Evolutionary conservation across 495 filamentous ascomycete genomes (phyloP), one percentile per base, ranked within the genome.

Genomic region (Evernia prunastri): DNA sequence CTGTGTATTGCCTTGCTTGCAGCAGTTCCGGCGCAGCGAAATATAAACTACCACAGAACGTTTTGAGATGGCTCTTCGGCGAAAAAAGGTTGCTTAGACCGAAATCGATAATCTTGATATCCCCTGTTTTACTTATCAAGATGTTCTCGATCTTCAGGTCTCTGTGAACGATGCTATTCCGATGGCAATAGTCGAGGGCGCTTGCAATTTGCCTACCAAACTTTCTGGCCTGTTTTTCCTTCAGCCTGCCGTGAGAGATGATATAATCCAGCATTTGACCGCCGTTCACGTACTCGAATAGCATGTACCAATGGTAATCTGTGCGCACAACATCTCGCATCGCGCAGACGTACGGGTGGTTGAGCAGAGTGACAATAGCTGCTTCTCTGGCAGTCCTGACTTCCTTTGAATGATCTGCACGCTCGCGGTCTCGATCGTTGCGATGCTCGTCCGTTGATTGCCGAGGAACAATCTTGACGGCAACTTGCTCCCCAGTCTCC

Each of bases 221-320:
- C 71, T 97, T 99, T 65, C 94, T 87, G 4, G 94, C 94, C 75
- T 96, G 93, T 73, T 99, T 99, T 78, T 99, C 94, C 79, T 97
- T 97, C 69, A 99, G 77, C 64, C 93, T 87, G 58, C 94, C 95
- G 72, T 99, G 94, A 17, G 91, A 96, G 71, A 99, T 99, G 75
- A 99, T 99, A 74, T 99, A 99, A 78, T 99, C 94, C 51, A 99
- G 84, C 94, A 99, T 99, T 75, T 99, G 94, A 18, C 94, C 95
- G 57, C 94, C 94, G 73, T 99, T 97, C 76, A 99, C 95, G 73
- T 96, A 96, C 78, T 99, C 94, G 72, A 97, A 99, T 29, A 99
- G 85, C 94, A 99, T 99, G 74, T 99, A 99, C 94, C 94, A 99
- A 74, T 99, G 94, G 75, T 96, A 94, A 70, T 91, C 90, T 23